A percentile compares a stretch with the other conserved stretches of the same genome.
Evolutionary conservation across 331 rosid species (phyloP).

Genomic region (Acacia concinna): DNA sequence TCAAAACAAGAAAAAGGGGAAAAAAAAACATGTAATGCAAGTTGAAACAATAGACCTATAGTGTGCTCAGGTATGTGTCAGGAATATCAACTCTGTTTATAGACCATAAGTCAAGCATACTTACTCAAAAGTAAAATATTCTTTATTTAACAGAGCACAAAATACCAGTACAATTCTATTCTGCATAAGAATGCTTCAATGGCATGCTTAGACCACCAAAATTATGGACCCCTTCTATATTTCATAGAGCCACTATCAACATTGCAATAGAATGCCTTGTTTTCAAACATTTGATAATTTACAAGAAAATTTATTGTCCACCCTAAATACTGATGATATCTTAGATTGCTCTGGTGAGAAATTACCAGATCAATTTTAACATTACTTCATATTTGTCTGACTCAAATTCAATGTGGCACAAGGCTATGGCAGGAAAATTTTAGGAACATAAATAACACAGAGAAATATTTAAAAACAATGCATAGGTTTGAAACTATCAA

Average conservation of each 20-base stretch:
- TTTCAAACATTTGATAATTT: neutral
- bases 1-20: neutral
- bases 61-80: neutral
- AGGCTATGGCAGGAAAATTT: neutral
- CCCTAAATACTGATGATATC: neutral
- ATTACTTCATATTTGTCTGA: neutral
- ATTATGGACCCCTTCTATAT: neutral
- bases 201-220: neutral
- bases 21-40: neutral
- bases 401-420: neutral
- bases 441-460: neutral
- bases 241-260: neutral
- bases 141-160: neutral
- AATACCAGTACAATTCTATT: neutral
- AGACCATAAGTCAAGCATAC: neutral
- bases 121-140: neutral
- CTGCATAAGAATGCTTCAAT: neutral
- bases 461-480: neutral
- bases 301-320: neutral
- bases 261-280: neutral
- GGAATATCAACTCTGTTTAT: neutral
- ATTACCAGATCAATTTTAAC: neutral
- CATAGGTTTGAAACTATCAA: neutral
- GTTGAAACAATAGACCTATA: neutral
- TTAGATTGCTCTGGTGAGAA: neutral